Conservation (phyloP, 345 rosid genomes). For the Gossypium bickii region DNA sequence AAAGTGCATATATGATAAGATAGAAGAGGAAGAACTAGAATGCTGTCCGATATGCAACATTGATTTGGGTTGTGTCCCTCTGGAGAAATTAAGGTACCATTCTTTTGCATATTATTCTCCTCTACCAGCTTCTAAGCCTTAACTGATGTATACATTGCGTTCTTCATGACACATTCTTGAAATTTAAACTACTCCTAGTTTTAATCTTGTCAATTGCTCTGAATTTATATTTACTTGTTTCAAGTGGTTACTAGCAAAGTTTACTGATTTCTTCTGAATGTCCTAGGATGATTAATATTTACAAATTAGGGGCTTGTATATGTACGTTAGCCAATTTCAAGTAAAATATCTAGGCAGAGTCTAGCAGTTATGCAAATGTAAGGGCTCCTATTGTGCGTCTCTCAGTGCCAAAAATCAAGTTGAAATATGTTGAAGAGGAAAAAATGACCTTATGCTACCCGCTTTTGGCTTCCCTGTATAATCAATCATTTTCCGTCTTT, state of each 20-base stretch:
- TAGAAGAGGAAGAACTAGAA: slow-evolving; percentile 72
- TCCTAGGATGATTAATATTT: background rate
- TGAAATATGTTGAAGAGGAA: background rate
- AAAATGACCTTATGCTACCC: background rate
- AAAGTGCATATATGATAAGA: slow-evolving; percentile 74
- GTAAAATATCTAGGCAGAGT: background rate
- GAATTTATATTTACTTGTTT: background rate
- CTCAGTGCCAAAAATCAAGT: background rate
- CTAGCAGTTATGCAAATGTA: background rate
- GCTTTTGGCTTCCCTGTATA: background rate
- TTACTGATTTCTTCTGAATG: slow-evolving; percentile 2
- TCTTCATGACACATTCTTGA: background rate
- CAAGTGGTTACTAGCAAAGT: slow-evolving; percentile 4
- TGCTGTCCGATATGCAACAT: slow-evolving; percentile 76
- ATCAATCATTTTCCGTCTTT: background rate
- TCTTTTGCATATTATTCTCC: slow-evolving; percentile 2
- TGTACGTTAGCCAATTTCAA: background rate
- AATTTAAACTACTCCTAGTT: background rate
- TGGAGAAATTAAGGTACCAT: slow-evolving; percentile 78
- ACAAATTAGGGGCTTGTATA: background rate
- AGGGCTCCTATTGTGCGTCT: too few relatives aligned
- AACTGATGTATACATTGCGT: background rate
- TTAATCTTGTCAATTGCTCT: background rate
- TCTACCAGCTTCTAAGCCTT: slow-evolving; percentile 9
- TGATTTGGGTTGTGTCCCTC: slow-evolving; percentile 71